phyloP scores from a whole-genome alignment of 371 early-diverging fungal genomes.

The Circinella umbellata region DNA sequence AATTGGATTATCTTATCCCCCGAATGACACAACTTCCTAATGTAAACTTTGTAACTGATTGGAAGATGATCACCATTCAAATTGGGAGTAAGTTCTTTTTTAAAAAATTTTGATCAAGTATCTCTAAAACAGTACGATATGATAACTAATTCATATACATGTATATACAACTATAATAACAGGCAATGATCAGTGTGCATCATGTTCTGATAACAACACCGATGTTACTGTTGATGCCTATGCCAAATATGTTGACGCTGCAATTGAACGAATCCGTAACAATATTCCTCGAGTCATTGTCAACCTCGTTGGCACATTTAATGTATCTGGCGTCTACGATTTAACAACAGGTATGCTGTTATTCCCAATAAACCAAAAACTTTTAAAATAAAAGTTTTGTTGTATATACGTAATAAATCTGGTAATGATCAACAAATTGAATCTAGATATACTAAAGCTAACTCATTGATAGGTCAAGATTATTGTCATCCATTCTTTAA shows the following conservation, averaged over 20 bases:
- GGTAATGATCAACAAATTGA: no score
- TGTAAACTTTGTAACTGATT: slow-evolving; percentile 32
- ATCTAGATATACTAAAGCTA: no score
- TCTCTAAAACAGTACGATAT: no score
- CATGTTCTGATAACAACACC: slow-evolving; percentile 10
- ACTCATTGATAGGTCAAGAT: not conserved
- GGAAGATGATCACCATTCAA: slow-evolving; percentile 52
- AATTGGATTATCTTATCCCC: slow-evolving; percentile 42
- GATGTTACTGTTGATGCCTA: slow-evolving; percentile 18
- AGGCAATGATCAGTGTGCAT: slow-evolving; percentile 26
- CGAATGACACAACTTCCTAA: slow-evolving; percentile 23
- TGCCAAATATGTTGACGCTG: slow-evolving; percentile 18
- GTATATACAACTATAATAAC: not conserved
- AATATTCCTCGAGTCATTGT: slow-evolving; percentile 17
- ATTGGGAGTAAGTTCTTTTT: slow-evolving; percentile 46
- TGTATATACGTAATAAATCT: no score
- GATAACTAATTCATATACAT: not conserved
- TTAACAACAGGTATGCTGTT: not conserved
- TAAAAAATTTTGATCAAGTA: not conserved
- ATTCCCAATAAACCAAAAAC: no score
- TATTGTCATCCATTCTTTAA: slow-evolving; percentile 14
- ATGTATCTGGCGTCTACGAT: slow-evolving; percentile 17
- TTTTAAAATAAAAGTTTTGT: no score
- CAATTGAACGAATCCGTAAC: slow-evolving; percentile 15
- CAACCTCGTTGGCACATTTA: slow-evolving; percentile 21